Percentiles rank a stretch among this genome's conserved stretches.
phyloP scores from a whole-genome alignment of 805 yeast genomes.

The Myxozyma udenii region DNA sequence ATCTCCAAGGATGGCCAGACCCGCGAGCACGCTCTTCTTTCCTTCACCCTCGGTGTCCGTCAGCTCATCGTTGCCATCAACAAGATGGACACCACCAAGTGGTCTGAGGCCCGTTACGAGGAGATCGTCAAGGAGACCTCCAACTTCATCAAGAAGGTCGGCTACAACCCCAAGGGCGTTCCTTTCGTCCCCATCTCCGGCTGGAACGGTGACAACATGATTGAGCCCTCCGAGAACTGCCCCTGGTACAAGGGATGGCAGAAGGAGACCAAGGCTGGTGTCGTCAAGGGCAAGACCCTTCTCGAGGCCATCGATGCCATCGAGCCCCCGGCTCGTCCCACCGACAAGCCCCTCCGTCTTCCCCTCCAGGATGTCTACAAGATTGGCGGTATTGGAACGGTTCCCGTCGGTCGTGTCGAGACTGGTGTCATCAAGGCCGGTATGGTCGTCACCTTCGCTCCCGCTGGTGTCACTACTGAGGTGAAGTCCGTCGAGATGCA shows the following conservation, averaged over 20 bases:
- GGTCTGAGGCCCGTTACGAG: slow-evolving; percentile 77
- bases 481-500: slow-evolving; percentile 89
- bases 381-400: slow-evolving; percentile 90
- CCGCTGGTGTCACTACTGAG: slow-evolving; percentile 86
- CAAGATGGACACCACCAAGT: slow-evolving; percentile 93
- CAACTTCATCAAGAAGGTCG: slow-evolving; percentile 80
- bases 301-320: slow-evolving; percentile 81
- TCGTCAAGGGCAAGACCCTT: slow-evolving; percentile 72
- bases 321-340: slow-evolving; percentile 77
- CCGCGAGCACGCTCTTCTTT: slow-evolving; percentile 90
- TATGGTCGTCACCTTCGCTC: slow-evolving; percentile 85
- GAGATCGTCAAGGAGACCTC: slow-evolving; percentile 74
- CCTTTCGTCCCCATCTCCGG: slow-evolving; percentile 90
- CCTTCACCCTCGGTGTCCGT: slow-evolving; percentile 83
- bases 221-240: slow-evolving; percentile 76
- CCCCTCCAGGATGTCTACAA: slow-evolving; percentile 90
- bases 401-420: slow-evolving; percentile 92
- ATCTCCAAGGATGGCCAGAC: slow-evolving; percentile 93
- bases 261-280: slow-evolving; percentile 72
- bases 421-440: slow-evolving; percentile 90
- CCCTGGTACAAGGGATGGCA: slow-evolving; percentile 88
- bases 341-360: slow-evolving; percentile 83
- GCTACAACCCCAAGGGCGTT: slow-evolving; percentile 77
- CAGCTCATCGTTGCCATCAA: slow-evolving; percentile 86
- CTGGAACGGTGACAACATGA: slow-evolving; percentile 92